Evolutionary conservation across 106 monocot genomes (phyloP).

Genomic region (Dendrobium huoshanense): DNA sequence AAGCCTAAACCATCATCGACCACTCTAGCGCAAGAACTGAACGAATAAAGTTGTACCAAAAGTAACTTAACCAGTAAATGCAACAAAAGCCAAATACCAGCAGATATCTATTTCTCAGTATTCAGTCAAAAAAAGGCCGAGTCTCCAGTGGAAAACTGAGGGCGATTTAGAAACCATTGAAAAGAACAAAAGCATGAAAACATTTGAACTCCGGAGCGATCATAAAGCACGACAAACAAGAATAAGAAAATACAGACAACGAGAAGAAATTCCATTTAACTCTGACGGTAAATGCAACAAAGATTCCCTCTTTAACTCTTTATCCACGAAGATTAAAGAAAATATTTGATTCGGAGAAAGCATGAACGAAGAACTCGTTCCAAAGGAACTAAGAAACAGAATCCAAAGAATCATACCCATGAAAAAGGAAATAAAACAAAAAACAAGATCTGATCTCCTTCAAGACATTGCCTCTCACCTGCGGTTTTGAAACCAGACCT

Average conservation of each 20-base stretch:
- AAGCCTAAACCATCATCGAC: conserved; percentile 2
- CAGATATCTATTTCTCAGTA: background rate
- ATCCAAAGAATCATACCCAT: background rate
- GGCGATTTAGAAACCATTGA: background rate
- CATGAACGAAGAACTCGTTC: background rate
- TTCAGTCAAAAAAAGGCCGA: background rate
- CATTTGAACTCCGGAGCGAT: background rate
- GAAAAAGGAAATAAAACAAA: background rate
- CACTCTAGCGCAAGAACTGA: conserved; percentile 3
- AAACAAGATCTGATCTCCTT: background rate
- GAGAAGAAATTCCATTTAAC: background rate
- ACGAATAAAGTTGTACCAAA: background rate
- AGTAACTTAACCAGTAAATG: background rate
- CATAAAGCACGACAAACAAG: background rate
- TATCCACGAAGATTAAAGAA: background rate
- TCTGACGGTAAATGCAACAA: too few species aligned
- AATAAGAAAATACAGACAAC: background rate
- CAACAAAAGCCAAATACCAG: background rate
- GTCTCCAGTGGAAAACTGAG: background rate
- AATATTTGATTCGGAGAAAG: background rate
- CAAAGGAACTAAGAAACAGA: background rate
- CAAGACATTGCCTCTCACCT: conserved; percentile 31
- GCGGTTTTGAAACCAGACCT: conserved; percentile 90
- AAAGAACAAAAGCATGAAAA: background rate
- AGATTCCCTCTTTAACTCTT: background rate